Conservation (phyloP, 192 early-diverging fungal species). For the Coemansia sp. region DNA sequence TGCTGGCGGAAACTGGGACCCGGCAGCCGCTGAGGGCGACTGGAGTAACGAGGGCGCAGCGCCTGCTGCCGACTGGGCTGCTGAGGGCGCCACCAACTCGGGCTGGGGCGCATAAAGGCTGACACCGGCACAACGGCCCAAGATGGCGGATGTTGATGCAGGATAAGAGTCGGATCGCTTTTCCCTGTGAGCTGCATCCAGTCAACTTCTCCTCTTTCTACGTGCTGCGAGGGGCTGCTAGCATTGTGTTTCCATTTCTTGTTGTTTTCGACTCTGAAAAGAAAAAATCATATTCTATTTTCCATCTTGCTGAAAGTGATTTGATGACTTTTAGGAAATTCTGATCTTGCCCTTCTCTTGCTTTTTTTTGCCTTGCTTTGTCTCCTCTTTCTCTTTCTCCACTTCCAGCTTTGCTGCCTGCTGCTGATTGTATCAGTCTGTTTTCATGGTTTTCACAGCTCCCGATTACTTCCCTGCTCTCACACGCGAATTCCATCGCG, state of each 20-base stretch:
- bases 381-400: not conserved
- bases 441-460: slow-evolving; percentile 38
- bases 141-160: not conserved
- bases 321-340: too few species aligned
- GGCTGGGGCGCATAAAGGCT: slow-evolving; percentile 15
- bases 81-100: slow-evolving; percentile 55
- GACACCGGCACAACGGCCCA: not conserved
- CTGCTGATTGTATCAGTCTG: not conserved
- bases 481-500: slow-evolving; percentile 73
- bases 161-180: not conserved
- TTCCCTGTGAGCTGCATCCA: not conserved
- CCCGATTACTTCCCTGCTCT: slow-evolving; percentile 81
- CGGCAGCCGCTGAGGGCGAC: slow-evolving; percentile 41
- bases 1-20: slow-evolving; percentile 50
- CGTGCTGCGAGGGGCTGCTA: not conserved
- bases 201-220: not conserved
- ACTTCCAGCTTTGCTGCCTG: too few species aligned
- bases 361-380: not conserved
- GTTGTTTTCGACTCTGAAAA: slow-evolving; percentile 1
- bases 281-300: not conserved
- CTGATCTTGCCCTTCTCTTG: not conserved
- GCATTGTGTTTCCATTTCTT: slow-evolving; percentile 6
- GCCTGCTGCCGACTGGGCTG: slow-evolving; percentile 65
- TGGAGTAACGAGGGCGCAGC: slow-evolving; percentile 48
- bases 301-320: not conserved